Evolutionary conservation across 1,139 yeast species (phyloP).

Genomic region (Diutina ranongensis): DNA sequence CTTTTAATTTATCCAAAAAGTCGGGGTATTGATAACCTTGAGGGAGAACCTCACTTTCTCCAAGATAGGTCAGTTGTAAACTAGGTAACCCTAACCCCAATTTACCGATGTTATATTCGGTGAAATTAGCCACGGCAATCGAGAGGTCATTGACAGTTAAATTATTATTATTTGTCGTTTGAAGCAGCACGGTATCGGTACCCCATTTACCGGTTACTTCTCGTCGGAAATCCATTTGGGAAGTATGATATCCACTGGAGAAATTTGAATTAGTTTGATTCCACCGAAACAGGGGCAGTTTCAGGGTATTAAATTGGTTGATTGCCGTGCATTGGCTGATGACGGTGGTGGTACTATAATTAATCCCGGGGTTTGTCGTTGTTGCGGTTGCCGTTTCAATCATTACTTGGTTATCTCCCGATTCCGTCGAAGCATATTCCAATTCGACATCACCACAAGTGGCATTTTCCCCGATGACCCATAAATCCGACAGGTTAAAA

Average conservation of each 20-base stretch:
- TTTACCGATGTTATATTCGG: neutral
- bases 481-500: neutral
- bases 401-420: neutral
- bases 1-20: neutral
- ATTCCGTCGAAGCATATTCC: neutral
- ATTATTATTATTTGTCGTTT: neutral
- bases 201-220: neutral
- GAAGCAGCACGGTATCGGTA: neutral
- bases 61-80: neutral
- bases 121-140: conserved; percentile 1
- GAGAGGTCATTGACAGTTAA: neutral
- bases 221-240: neutral
- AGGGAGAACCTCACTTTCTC: neutral
- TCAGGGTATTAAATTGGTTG: neutral
- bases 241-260: neutral
- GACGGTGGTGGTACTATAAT: neutral
- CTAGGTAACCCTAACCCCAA: neutral
- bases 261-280: neutral
- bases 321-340: neutral
- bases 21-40: neutral
- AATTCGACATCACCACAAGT: neutral
- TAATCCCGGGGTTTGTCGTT: neutral
- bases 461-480: neutral
- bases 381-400: neutral
- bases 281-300: neutral